Conservation (phyloP, 2,329 filamentous ascomycete species). For the Elsinoe necatrix region DNA sequence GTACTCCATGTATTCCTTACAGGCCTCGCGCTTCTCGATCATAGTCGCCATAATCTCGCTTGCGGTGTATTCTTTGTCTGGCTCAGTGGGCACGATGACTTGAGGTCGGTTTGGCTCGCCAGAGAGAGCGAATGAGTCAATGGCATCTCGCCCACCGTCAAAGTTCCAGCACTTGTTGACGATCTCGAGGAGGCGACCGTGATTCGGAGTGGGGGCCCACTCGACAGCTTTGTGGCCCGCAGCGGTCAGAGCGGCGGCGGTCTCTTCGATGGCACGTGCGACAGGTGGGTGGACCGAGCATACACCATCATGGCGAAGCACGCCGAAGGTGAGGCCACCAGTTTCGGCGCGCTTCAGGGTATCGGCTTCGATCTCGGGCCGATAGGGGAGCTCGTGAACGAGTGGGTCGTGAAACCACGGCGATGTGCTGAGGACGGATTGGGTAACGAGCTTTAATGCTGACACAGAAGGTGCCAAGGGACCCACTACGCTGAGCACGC, state of each 20-base stretch:
- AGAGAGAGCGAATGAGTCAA: conserved; percentile 44
- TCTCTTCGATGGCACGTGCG: conserved; percentile 44
- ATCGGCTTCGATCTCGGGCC: conserved; percentile 37
- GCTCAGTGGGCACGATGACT: conserved; percentile 30
- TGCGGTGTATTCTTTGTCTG: conserved; percentile 32
- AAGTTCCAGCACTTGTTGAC: conserved; percentile 34
- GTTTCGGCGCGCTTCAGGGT: conserved; percentile 33
- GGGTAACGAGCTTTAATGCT: conserved; percentile 48
- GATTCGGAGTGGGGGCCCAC: conserved; percentile 48
- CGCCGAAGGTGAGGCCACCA: conserved; percentile 45
- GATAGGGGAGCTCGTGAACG: conserved; percentile 58
- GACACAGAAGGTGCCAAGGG: conserved; percentile 51
- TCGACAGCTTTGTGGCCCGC: conserved; percentile 52
- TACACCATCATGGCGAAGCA: conserved; percentile 45
- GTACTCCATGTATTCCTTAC: conserved; percentile 54
- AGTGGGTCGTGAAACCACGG: conserved; percentile 62
- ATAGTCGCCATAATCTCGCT: conserved; percentile 42
- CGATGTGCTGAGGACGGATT: conserved; percentile 47
- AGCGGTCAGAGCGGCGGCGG: conserved; percentile 41
- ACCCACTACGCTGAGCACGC: conserved; percentile 54
- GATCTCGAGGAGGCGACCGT: conserved; percentile 32
- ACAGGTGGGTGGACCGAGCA: conserved; percentile 51
- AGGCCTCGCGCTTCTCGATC: conserved; percentile 46
- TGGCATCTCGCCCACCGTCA: conserved; percentile 46
- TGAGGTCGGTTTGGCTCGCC: conserved; percentile 47